Evolutionary conservation across 2,329 filamentous ascomycete genomes (phyloP).

Genomic region (Diplodia mutila): DNA sequence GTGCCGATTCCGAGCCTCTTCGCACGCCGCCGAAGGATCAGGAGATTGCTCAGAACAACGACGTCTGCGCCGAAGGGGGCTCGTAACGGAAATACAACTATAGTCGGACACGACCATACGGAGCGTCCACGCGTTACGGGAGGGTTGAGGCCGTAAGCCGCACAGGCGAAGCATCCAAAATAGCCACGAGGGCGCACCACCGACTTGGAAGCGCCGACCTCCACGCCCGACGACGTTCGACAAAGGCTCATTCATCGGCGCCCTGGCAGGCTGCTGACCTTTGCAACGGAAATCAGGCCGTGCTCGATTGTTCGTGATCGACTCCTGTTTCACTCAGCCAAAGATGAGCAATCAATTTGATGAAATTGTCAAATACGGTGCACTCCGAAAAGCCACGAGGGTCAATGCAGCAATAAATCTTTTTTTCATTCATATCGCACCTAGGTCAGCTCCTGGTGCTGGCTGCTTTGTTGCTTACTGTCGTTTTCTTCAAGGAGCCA

Average conservation of each 20-base stretch:
- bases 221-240: background rate
- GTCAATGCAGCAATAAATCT: conserved; percentile 11
- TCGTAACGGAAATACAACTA: background rate
- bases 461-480: conserved; percentile 15
- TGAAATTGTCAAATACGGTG: conserved; percentile 16
- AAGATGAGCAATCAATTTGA: conserved; percentile 11
- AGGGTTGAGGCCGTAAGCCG: background rate
- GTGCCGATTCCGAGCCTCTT: background rate
- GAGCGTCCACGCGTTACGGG: background rate
- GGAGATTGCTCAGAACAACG: background rate
- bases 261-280: background rate
- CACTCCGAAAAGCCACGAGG: background rate
- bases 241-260: background rate
- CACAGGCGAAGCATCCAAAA: background rate
- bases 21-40: background rate
- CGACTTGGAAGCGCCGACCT: background rate
- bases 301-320: conserved; percentile 20
- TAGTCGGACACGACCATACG: background rate
- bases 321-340: conserved; percentile 16
- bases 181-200: background rate
- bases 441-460: background rate
- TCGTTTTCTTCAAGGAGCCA: background rate
- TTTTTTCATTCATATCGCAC: conserved; percentile 19
- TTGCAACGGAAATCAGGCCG: conserved; percentile 3
- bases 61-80: background rate